A percentile compares a stretch with the other conserved stretches of the same genome.
Evolutionary conservation across 1,284 basidiomycete genomes (phyloP).

Genomic region (Bondarzewia mesenterica): DNA sequence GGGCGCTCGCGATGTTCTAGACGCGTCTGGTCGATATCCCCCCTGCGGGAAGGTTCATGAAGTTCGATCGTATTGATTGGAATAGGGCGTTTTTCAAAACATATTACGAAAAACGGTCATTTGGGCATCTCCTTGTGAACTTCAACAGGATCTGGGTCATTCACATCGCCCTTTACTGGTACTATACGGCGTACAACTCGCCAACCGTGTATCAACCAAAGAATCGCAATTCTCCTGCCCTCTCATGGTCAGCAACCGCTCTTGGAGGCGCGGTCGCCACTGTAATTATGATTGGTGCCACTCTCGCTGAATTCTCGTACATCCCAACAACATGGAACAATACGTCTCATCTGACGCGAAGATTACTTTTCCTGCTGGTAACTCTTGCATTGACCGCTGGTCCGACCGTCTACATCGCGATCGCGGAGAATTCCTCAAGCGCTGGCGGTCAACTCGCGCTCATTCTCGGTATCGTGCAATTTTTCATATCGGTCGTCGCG

Average conservation of each 20-base stretch:
- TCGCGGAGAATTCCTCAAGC: conserved; percentile 43
- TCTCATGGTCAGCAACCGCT: conserved; percentile 84
- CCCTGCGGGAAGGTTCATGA: conserved; percentile 88
- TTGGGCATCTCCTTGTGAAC: conserved; percentile 91
- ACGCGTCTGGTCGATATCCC: conserved; percentile 86
- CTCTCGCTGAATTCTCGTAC: conserved; percentile 88
- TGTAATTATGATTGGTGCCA: conserved; percentile 89
- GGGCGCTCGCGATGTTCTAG: conserved; percentile 28
- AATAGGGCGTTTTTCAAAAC: conserved; percentile 94
- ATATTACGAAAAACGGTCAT: conserved; percentile 91
- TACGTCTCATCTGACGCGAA: conserved; percentile 85
- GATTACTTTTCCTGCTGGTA: conserved; percentile 78
- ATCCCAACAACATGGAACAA: conserved; percentile 98
- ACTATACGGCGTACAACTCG: conserved; percentile 92
- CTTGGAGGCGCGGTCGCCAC: conserved; percentile 88
- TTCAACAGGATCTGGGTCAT: conserved; percentile 98
- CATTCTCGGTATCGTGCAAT: conserved; percentile 89
- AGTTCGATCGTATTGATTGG: conserved; percentile 93
- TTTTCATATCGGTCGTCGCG: conserved; percentile 78
- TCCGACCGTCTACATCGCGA: conserved; percentile 87
- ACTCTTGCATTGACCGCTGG: conserved; percentile 81
- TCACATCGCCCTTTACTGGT: conserved; percentile 89
- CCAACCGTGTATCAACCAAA: conserved; percentile 66
- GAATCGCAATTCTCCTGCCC: conserved; percentile 50
- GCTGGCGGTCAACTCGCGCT: conserved; percentile 66